Evolutionary conservation across 805 yeast species (phyloP).

Genomic region (Suhomyces pyralidae): DNA sequence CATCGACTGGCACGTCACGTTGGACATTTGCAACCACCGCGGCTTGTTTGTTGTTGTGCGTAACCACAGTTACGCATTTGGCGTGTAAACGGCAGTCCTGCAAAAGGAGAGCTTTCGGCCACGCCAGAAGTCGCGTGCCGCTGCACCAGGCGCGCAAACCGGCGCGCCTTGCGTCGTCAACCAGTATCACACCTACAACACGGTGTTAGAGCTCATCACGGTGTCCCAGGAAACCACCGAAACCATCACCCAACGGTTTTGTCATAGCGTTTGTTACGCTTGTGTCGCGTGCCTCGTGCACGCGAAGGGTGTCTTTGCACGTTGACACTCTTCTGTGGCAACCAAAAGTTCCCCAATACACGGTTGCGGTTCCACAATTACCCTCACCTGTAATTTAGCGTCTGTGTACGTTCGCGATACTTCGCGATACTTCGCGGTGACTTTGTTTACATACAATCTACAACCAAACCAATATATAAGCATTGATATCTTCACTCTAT

Average conservation of each 20-base stretch:
- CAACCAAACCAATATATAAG: background rate
- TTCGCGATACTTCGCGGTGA: too few species aligned
- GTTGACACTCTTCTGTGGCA: background rate
- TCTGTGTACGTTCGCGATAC: background rate
- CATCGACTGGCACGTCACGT: background rate
- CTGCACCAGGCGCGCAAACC: background rate
- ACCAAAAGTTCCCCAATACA: background rate
- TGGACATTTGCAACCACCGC: background rate
- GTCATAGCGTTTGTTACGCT: background rate
- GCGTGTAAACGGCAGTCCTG: constrained; percentile 7
- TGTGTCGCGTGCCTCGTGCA: background rate
- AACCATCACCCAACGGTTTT: too few species aligned
- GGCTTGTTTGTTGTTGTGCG: background rate
- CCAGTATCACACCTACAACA: background rate
- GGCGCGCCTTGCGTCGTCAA: background rate
- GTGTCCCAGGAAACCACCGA: too few species aligned
- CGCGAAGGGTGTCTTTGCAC: background rate
- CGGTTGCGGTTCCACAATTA: background rate
- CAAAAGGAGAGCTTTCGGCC: constrained; percentile 3
- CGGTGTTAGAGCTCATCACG: background rate
- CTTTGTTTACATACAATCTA: background rate
- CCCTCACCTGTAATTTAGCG: background rate
- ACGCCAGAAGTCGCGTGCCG: constrained; percentile 4
- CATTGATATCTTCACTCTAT: background rate
- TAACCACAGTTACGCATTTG: constrained; percentile 5